Evolutionary conservation across 148 eudicot species (phyloP), one percentile per base, ranked within the genome.

Genomic region (Persicaria tinctoria): DNA sequence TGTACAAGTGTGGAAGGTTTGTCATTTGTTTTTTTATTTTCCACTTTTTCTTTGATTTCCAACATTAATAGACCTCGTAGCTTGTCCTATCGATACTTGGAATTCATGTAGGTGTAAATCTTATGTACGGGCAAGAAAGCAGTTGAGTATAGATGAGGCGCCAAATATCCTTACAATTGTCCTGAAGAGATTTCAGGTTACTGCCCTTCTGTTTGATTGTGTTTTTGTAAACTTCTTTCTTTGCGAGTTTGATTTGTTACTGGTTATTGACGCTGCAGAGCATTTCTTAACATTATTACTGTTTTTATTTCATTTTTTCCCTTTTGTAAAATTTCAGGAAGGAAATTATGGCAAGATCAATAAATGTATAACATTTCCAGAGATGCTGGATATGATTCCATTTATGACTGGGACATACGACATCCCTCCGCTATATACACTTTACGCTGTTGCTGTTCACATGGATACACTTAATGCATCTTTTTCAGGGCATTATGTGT

Each of bases 1-100:
- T 87, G 96, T 94, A 94, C 82, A 83, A 90, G 87, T 94, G 98
- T 85, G 95, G 85, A 86, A 94, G 98, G 98, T 94, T 59, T 74
- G 87, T 73, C 59, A 60, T 72, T 23, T 23, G 27, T 23, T 46
- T 17, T 73, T 71, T 46, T 53, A 32, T 56, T 71, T 44, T 48
- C 38, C 12, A 51, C 50, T 74, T 59, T 5, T 57, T 56, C 48
- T 32, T 32, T 32, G 41, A 32, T 59, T 18, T 51, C 63, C n/a
- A 50, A 18, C 18, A 57, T 18, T 20, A 10, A 23, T 20, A 57
- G 41, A 32, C 41, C 41, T 32, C 41, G 9, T 5, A 8, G 41
- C 2, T 18, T 57, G 44, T 38, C 18, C 44, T 14, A 18, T 47
- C 38, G 70, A 66, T 66, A 41, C 70, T 1, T 66, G 44, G 18